Evolutionary conservation across 2,329 filamentous ascomycete genomes (phyloP).

Genomic region (Pseudogymnoascus sp.): DNA sequence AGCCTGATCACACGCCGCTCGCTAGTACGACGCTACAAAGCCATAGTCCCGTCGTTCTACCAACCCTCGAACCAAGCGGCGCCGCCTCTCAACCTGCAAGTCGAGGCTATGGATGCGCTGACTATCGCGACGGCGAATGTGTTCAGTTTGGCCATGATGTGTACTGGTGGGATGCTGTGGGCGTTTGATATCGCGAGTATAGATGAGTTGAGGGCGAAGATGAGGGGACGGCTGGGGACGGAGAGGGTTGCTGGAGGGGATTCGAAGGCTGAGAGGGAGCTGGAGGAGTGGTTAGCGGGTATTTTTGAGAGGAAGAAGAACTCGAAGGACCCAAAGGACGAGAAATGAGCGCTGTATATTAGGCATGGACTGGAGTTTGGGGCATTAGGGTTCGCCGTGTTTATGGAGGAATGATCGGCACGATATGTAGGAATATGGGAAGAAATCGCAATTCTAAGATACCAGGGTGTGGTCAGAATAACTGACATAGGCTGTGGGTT

Average conservation of each 20-base stretch:
- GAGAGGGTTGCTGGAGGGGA: constrained; percentile 31
- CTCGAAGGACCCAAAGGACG: constrained; percentile 23
- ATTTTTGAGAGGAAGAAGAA: constrained; percentile 49
- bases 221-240: constrained; percentile 34
- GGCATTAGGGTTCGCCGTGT: not conserved
- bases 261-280: constrained; percentile 47
- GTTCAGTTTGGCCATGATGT: constrained; percentile 63
- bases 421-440: constrained; percentile 1
- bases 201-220: constrained; percentile 50
- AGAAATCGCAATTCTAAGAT: constrained; percentile 6
- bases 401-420: not conserved
- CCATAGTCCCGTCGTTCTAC: constrained; percentile 63
- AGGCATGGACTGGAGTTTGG: constrained; percentile 3
- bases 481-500: not conserved
- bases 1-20: constrained; percentile 63
- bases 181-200: constrained; percentile 66
- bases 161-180: constrained; percentile 64
- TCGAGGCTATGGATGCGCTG: constrained; percentile 75
- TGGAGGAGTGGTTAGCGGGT: constrained; percentile 53
- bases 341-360: constrained; percentile 1
- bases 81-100: constrained; percentile 48
- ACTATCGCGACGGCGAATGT: constrained; percentile 84
- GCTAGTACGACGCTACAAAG: constrained; percentile 51
- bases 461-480: not conserved
- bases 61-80: constrained; percentile 47